These are phyloP conservation scores for Stereocaulon alpinum DNA, from an alignment of 495 filamentous ascomycete species.

Conservation along the genomic window DNA sequence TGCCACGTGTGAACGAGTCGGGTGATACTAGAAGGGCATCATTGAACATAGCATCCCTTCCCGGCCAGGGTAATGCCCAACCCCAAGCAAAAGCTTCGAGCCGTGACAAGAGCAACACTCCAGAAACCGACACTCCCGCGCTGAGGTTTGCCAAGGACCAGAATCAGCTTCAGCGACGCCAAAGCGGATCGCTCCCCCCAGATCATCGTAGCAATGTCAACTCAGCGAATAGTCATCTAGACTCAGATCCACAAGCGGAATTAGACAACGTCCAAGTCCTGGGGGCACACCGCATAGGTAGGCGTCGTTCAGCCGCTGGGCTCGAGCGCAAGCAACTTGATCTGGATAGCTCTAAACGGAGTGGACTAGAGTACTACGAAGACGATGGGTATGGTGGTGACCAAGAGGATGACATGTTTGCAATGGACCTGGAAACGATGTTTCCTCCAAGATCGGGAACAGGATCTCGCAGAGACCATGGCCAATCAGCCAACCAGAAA, in stretches of 20 bases:
- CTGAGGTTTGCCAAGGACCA: not conserved
- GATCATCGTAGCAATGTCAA: not conserved
- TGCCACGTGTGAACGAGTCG: constrained; percentile 30
- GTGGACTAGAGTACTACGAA: constrained; percentile 74
- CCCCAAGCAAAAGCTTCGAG: not conserved
- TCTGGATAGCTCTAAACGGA: constrained; percentile 45
- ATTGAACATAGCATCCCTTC: constrained; percentile 6
- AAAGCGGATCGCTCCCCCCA: not conserved
- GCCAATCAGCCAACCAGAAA: not conserved
- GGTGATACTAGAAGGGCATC: constrained; percentile 7
- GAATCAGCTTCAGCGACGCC: not conserved
- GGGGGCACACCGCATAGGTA: constrained; percentile 29
- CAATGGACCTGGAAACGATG: constrained; percentile 52
- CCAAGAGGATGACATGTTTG: constrained; percentile 61
- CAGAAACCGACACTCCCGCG: not conserved
- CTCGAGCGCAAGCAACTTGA: constrained; percentile 56
- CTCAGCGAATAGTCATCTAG: not conserved
- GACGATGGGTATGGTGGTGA: constrained; percentile 79
- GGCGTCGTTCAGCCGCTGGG: constrained; percentile 73
- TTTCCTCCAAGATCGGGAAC: constrained; percentile 14
- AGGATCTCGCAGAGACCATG: not conserved
- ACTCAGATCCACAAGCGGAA: not conserved
- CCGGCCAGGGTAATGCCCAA: not conserved
- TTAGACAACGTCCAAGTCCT: not conserved
- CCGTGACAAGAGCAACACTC: not conserved